A percentile compares a stretch with the other conserved stretches of the same genome.
Conservation (phyloP, 495 filamentous ascomycete species). For the Durotheca rogersii region DNA sequence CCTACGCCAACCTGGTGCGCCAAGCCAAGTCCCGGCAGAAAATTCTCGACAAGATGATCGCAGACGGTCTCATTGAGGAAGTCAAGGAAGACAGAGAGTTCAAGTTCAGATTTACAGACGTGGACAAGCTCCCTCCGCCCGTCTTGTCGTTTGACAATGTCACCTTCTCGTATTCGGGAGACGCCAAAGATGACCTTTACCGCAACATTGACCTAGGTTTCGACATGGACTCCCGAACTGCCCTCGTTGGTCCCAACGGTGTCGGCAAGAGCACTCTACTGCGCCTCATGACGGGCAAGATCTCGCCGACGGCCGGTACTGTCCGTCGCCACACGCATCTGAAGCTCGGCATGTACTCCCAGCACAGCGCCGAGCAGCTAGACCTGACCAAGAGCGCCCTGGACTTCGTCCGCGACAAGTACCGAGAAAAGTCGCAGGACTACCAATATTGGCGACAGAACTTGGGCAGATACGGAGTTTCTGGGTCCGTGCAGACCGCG, state of each 20-base stretch:
- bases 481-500: constrained; percentile 89
- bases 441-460: constrained; percentile 99
- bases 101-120: constrained; percentile 97
- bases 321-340: constrained; percentile 94
- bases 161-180: constrained; percentile 95
- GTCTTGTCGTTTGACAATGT: constrained; percentile 96
- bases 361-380: constrained; percentile 97
- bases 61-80: constrained; percentile 94
- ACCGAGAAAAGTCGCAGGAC: constrained; percentile 82
- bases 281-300: constrained; percentile 94
- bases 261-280: constrained; percentile 99
- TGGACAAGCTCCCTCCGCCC: constrained; percentile 95
- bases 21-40: constrained; percentile 99
- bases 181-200: constrained; percentile 87
- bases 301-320: constrained; percentile 77
- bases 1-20: constrained; percentile 97
- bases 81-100: constrained; percentile 86
- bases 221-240: constrained; percentile 98
- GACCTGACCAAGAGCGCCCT: constrained; percentile 96
- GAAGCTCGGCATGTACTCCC: constrained; percentile 95
- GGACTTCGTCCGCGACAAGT: constrained; percentile 97
- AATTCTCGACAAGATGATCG: constrained; percentile 99
- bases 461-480: constrained; percentile 89
- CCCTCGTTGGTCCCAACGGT: constrained; percentile 97
- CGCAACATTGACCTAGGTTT: constrained; percentile 96